Base-by-base conservation (phyloP, 2,329 filamentous ascomycete species). In the Phoma sp. region DNA sequence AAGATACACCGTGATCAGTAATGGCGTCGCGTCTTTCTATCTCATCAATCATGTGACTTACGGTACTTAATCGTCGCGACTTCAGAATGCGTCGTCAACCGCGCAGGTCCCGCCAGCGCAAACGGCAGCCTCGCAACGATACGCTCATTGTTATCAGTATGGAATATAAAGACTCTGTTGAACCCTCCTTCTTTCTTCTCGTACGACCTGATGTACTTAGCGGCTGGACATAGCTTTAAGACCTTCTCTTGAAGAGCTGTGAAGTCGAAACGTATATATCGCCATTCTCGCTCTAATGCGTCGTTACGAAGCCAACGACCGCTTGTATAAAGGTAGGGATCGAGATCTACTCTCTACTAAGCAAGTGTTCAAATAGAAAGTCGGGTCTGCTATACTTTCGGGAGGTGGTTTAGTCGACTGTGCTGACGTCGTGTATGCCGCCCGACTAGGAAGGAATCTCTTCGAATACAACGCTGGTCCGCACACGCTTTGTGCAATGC, bases 131-230 rank as follows among this genome's bases (percentile, higher is more conserved):
- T 75, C 2, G 75, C 79, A 13, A 80, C 72, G 22, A 79, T 50
- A 18, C 59, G 61, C 56, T 63, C 64, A 7, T 49, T 72, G 62
- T 77, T 73, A 42, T 80, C 62, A 36, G 75, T 68, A 14, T 65
- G 67, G 48, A 80, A 74, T 32, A 79, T 67, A 45, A 81, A 79
- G 24, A 75, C 75, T 59, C 75, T 64, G 51, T 79, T 80, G 55
- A 74, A 80, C 2, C 74, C 71, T 4, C 78, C 76, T 67, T 81
- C 78, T 43, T 72, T 68, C 64, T 81, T 80, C 44, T 74, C 65
- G 53, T 65, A 79, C 13, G 51, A 62, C 47, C 52, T 53, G 36
- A 80, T 68, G 8, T 58, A 59, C 10, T 32, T 65, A 35, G 76
- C 74, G 36, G 66, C 70, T 33, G 73, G 73, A 56, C 69, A 76